These are phyloP conservation scores for Hippophae gyantsensis DNA, from an alignment of 306 rosid genomes.

Conservation along the genomic window DNA sequence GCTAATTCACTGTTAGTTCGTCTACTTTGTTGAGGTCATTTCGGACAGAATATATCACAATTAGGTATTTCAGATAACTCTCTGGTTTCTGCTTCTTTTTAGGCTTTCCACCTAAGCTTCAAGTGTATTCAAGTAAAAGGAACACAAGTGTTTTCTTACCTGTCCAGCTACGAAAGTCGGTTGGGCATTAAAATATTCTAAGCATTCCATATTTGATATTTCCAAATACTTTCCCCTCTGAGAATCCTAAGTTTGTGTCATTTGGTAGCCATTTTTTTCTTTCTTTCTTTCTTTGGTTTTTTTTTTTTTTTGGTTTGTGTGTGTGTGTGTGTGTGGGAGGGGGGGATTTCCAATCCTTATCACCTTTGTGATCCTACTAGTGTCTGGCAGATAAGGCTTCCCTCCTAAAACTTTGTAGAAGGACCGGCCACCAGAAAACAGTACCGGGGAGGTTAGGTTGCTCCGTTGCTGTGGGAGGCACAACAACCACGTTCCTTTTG, in stretches of 20 bases:
- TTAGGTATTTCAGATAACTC: background rate
- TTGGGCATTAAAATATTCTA: background rate
- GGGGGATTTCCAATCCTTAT: too few relatives aligned
- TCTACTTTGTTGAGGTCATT: background rate
- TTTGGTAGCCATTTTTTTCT: background rate
- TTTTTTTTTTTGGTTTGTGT: too few relatives aligned
- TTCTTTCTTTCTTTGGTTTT: too few relatives aligned
- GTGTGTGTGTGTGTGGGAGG: too few relatives aligned
- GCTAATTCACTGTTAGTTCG: too few relatives aligned
- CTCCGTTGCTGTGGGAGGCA: too few relatives aligned
- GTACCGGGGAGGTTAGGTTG: too few relatives aligned
- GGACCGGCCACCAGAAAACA: too few relatives aligned
- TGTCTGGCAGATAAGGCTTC: too few relatives aligned
- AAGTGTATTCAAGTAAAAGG: slow-evolving; percentile 7
- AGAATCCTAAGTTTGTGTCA: background rate
- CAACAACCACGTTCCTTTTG: too few relatives aligned
- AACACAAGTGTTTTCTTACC: slow-evolving; percentile 9
- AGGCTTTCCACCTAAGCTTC: slow-evolving; percentile 6
- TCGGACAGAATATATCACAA: background rate
- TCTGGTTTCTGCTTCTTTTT: background rate
- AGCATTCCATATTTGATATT: background rate
- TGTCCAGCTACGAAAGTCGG: slow-evolving; percentile 14
- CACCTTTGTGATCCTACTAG: too few relatives aligned
- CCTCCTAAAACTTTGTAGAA: too few relatives aligned
- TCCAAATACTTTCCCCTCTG: background rate